Conservation (phyloP, 495 filamentous ascomycete species). For the Xanthoparmelia taractica region DNA sequence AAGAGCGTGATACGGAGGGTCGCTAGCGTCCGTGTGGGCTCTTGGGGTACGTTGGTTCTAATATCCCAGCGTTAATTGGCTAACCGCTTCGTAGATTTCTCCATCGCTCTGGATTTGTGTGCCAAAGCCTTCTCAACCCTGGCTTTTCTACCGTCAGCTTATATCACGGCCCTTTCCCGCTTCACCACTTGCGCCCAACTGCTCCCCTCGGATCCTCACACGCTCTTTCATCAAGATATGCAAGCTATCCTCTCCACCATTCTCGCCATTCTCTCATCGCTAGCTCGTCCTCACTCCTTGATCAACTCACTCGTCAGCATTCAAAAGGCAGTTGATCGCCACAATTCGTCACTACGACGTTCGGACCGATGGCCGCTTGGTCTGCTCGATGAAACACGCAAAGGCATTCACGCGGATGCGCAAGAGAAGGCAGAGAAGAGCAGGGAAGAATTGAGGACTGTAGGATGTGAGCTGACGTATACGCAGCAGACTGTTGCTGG, state of each 20-base stretch:
- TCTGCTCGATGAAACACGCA: slow-evolving; percentile 80
- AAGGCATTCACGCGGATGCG: slow-evolving; percentile 69
- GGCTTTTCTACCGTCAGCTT: slow-evolving; percentile 55
- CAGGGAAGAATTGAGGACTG: slow-evolving; percentile 53
- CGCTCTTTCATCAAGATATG: slow-evolving; percentile 64
- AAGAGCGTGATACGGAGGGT: slow-evolving; percentile 67
- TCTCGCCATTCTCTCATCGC: slow-evolving; percentile 67
- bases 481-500: slow-evolving; percentile 88
- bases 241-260: slow-evolving; percentile 70
- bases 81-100: slow-evolving; percentile 19
- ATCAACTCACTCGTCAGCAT: slow-evolving; percentile 60
- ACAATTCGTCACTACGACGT: slow-evolving; percentile 62
- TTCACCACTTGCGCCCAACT: slow-evolving; percentile 61
- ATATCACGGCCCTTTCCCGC: slow-evolving; percentile 63
- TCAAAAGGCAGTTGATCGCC: slow-evolving; percentile 63
- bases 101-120: slow-evolving; percentile 35
- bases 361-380: slow-evolving; percentile 72
- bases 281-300: slow-evolving; percentile 72
- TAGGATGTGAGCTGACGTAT: slow-evolving; percentile 75
- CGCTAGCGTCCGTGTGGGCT: slow-evolving; percentile 48
- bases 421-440: slow-evolving; percentile 61
- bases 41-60: slow-evolving; percentile 41
- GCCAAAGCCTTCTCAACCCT: slow-evolving; percentile 45
- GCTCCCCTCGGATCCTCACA: slow-evolving; percentile 64
- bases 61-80: background rate